Percentiles rank a stretch among this genome's conserved stretches.
These are phyloP conservation scores for Penicillium turbatum DNA, from an alignment of 495 filamentous ascomycete species.

Conservation along the genomic window DNA sequence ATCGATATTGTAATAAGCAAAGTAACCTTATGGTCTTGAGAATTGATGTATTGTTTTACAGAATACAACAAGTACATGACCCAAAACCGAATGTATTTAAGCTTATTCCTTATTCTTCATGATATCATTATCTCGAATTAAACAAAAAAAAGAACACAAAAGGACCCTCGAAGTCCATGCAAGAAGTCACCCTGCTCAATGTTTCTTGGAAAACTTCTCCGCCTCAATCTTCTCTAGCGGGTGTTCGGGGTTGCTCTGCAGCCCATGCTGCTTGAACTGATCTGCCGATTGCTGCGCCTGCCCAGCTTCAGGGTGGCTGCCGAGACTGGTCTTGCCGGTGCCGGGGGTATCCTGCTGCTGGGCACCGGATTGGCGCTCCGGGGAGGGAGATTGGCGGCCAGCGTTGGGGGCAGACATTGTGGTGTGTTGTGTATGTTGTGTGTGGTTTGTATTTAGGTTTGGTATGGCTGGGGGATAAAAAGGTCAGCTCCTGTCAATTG, in stretches of 20 bases:
- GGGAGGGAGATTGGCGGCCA: constrained; percentile 79
- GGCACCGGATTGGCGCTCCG: constrained; percentile 59
- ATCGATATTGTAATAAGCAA: background rate
- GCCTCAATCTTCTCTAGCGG: constrained; percentile 64
- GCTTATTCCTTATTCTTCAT: background rate
- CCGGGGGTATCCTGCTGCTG: constrained; percentile 58
- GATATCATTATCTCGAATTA: constrained; percentile 1
- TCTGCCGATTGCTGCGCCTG: constrained; percentile 38
- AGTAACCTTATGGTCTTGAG: background rate
- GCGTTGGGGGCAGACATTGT: constrained; percentile 39
- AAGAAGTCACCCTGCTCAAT: constrained; percentile 3
- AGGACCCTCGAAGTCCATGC: background rate
- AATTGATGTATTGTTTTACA: background rate
- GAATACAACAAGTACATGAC: background rate
- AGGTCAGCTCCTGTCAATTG: background rate
- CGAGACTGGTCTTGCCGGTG: constrained; percentile 52
- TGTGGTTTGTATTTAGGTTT: constrained; percentile 7
- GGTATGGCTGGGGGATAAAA: background rate
- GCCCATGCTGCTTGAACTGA: constrained; percentile 27
- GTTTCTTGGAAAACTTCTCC: constrained; percentile 55
- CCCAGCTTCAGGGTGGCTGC: constrained; percentile 30
- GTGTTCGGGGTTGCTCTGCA: constrained; percentile 64
- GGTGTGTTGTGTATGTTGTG: too few species aligned
- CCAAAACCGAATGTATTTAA: background rate
- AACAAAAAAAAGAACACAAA: background rate